Evolutionary conservation across 441 rosid genomes (phyloP).

Genomic region (Populus tomentosa): DNA sequence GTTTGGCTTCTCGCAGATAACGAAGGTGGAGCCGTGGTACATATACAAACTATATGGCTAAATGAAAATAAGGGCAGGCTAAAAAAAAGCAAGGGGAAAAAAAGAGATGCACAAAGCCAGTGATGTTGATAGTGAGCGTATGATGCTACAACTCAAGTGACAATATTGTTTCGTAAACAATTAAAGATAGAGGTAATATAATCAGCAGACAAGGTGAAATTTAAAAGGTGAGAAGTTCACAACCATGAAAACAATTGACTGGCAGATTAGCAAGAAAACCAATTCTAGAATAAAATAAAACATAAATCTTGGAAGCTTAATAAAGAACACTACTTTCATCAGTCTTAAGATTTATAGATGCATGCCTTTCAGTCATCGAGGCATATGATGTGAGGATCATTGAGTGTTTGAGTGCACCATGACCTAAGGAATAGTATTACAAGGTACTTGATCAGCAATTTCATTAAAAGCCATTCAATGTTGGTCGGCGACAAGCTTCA

Average conservation of each 20-base stretch:
- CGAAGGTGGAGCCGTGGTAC: constrained; percentile 53
- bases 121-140: too few species aligned
- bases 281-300: background rate
- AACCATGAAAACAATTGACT: background rate
- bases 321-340: background rate
- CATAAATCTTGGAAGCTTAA: background rate
- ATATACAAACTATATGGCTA: background rate
- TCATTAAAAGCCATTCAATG: background rate
- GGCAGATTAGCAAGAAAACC: background rate
- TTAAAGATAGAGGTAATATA: background rate
- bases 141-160: too few species aligned
- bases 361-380: too few species aligned
- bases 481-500: background rate
- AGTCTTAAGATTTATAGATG: background rate
- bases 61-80: too few species aligned
- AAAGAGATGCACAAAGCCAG: too few species aligned
- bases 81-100: too few species aligned
- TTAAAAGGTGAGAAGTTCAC: background rate
- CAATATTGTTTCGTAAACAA: too few species aligned
- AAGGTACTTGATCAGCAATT: background rate
- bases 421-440: too few species aligned
- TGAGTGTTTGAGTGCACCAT: too few species aligned
- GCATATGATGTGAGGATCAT: too few species aligned
- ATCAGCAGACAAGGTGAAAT: background rate
- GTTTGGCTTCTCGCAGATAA: constrained; percentile 59